Evolutionary conservation across 768 basidiomycete genomes (phyloP).

Genomic region (Antrodiella citrinella): DNA sequence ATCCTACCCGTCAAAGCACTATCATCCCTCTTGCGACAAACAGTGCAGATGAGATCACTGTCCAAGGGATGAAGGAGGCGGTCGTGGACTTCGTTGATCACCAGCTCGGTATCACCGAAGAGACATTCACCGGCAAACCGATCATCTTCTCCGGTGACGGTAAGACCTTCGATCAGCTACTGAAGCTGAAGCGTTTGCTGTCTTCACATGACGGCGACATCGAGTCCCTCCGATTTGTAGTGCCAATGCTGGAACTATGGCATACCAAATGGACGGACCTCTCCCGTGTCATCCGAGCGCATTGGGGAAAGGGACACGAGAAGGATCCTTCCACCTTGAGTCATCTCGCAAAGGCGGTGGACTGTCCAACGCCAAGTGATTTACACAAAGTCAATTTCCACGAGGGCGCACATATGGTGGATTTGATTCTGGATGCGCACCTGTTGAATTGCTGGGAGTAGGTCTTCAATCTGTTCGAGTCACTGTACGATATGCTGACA

Average conservation of each 20-base stretch:
- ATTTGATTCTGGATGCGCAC: slow-evolving; percentile 5
- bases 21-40: slow-evolving; percentile 8
- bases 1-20: background rate
- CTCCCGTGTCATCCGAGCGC: slow-evolving; percentile 12
- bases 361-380: slow-evolving; percentile 6
- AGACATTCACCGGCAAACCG: background rate
- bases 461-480: background rate
- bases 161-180: slow-evolving; percentile 7
- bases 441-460: slow-evolving; percentile 17
- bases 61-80: slow-evolving; percentile 5
- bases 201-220: slow-evolving; percentile 11
- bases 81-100: slow-evolving; percentile 4
- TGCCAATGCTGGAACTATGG: slow-evolving; percentile 23
- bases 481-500: background rate
- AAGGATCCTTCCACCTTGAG: slow-evolving; percentile 9
- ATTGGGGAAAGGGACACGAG: slow-evolving; percentile 17
- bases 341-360: slow-evolving; percentile 5
- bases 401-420: background rate
- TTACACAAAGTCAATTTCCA: slow-evolving; percentile 13
- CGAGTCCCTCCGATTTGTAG: slow-evolving; percentile 14
- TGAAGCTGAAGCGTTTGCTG: slow-evolving; percentile 2
- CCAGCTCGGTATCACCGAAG: slow-evolving; percentile 2
- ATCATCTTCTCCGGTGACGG: slow-evolving; percentile 9
- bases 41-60: slow-evolving; percentile 1
- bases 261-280: slow-evolving; percentile 26